These are phyloP conservation scores for Myochromella boudieri DNA, from an alignment of 768 basidiomycete genomes.

Conservation along the genomic window DNA sequence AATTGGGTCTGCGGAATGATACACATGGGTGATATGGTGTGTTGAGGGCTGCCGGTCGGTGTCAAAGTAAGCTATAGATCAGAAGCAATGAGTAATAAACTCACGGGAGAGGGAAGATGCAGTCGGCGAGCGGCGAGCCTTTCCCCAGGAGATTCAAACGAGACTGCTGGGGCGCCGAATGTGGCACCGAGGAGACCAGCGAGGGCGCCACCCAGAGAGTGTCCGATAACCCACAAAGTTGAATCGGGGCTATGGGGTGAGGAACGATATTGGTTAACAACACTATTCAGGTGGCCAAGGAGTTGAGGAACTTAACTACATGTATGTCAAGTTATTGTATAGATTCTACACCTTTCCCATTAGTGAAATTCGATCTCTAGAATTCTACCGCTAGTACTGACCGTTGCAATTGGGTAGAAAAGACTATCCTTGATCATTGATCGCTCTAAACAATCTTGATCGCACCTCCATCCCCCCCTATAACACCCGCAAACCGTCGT, in stretches of 20 bases:
- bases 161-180: slow-evolving; percentile 84
- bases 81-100: slow-evolving; percentile 17
- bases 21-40: slow-evolving; percentile 86
- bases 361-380: slow-evolving; percentile 2
- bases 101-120: slow-evolving; percentile 83
- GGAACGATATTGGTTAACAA: neutral
- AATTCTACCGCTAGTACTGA: slow-evolving; percentile 40
- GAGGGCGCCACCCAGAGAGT: slow-evolving; percentile 71
- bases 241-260: slow-evolving; percentile 56
- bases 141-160: slow-evolving; percentile 91
- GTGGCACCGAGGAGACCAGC: slow-evolving; percentile 84
- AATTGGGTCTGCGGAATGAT: slow-evolving; percentile 94
- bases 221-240: slow-evolving; percentile 85
- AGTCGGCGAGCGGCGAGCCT: slow-evolving; percentile 74
- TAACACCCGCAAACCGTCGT: slow-evolving; percentile 91
- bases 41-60: slow-evolving; percentile 54
- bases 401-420: slow-evolving; percentile 90
- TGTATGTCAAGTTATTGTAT: slow-evolving; percentile 90
- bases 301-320: slow-evolving; percentile 53
- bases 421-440: slow-evolving; percentile 77
- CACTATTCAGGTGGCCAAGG: neutral
- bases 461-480: slow-evolving; percentile 77
- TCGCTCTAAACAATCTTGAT: slow-evolving; percentile 73
- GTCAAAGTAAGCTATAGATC: neutral
- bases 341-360: slow-evolving; percentile 59